phyloP scores from a whole-genome alignment of 1,139 yeast species.

The Meyerozyma sp. region DNA sequence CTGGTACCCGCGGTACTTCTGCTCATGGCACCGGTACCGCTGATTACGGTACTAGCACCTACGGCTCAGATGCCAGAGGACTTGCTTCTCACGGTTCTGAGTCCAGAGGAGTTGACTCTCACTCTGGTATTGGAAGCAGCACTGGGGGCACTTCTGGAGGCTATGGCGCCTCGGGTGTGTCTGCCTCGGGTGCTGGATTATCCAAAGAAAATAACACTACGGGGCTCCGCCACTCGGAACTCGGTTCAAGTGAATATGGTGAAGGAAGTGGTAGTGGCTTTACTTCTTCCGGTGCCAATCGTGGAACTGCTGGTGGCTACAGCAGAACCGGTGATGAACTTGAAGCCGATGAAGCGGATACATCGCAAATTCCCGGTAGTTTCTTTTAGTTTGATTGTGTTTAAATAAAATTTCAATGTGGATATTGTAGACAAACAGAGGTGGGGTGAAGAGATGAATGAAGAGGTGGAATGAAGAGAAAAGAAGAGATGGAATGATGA shows the following conservation, averaged over 20 bases:
- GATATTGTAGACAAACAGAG: too few relatives aligned
- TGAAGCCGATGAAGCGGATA: neutral
- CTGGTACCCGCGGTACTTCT: neutral
- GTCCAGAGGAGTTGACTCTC: neutral
- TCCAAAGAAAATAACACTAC: neutral
- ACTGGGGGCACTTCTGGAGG: neutral
- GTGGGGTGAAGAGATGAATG: too few relatives aligned
- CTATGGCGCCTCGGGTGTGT: neutral
- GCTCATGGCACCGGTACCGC: neutral
- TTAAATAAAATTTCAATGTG: neutral
- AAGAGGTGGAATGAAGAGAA: too few relatives aligned
- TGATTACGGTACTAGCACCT: neutral
- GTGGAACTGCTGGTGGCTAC: neutral
- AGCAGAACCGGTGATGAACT: neutral
- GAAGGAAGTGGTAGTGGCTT: neutral
- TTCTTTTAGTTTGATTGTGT: conserved; percentile 1
- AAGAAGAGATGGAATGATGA: too few relatives aligned
- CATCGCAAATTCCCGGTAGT: neutral
- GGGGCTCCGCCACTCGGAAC: neutral
- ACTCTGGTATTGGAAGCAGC: neutral
- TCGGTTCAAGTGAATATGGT: too few relatives aligned
- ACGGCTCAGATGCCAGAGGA: neutral
- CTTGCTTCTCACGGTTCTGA: neutral
- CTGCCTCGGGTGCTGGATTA: neutral
- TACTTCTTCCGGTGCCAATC: neutral